Conservation (phyloP, 176 grass and related monocot genomes). For the Bothriochloa decipiens region DNA sequence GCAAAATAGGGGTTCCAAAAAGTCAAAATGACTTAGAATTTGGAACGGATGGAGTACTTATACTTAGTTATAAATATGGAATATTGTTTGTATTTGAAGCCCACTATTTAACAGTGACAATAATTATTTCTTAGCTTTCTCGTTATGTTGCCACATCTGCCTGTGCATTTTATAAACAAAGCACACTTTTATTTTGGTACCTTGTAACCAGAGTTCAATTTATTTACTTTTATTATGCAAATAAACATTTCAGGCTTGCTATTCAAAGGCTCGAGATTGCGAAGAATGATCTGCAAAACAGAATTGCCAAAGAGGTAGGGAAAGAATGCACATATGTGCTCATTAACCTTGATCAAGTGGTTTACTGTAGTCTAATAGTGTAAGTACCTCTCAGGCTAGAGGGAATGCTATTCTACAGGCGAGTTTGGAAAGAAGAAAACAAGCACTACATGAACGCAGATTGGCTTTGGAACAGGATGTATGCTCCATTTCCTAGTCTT, state of each 20-base stretch:
- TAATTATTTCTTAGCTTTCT: constrained; percentile 17
- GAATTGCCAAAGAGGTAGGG: constrained; percentile 96
- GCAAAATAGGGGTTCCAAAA: no score
- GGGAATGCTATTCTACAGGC: constrained; percentile 98
- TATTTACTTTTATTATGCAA: constrained; percentile 27
- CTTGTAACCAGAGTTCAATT: constrained; percentile 7
- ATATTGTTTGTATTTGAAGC: background rate
- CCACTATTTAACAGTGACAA: background rate
- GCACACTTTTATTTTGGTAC: constrained; percentile 28
- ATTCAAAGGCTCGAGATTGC: constrained; percentile 97
- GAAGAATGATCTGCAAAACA: constrained; percentile 93
- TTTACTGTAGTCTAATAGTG: constrained; percentile 49
- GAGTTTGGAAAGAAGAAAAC: constrained; percentile 99
- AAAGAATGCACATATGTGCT: constrained; percentile 9
- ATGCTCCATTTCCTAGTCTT: constrained; percentile 54
- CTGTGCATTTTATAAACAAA: constrained; percentile 1
- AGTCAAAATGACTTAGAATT: no score
- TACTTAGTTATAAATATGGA: constrained; percentile 15
- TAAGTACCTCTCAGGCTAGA: constrained; percentile 67
- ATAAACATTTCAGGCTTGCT: constrained; percentile 76
- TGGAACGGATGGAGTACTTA: no score
- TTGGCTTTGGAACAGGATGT: constrained; percentile 99
- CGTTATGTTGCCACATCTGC: background rate
- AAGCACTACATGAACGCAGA: constrained; percentile 94
- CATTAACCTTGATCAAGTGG: constrained; percentile 10